Base-by-base conservation (phyloP, 805 yeast species). In the Candida michaelii region DNA sequence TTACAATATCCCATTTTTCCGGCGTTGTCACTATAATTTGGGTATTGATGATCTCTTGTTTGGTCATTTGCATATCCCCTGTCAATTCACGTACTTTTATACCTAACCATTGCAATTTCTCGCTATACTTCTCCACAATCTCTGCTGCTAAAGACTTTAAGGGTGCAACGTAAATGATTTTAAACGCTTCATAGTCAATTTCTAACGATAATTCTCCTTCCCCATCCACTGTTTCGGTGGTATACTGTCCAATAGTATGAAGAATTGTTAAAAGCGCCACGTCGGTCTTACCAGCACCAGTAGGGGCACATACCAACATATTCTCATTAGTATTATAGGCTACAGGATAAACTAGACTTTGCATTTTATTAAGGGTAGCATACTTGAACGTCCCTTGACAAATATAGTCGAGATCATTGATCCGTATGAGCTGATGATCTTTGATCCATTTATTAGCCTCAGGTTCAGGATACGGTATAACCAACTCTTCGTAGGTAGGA, bases 1-100 rank as follows among this genome's bases (percentile, higher is more conserved):
- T 91, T 1, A 93, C 97, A 2, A 93, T 97, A 66, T 93, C 98
- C 98, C 98, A 91, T 56, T 90, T 91, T 59, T 93, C 99, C 0
- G 98, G 98, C 0, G 99, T 91, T 0, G 97, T 87, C 1, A 91
- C 95, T 36, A 91, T 68, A 9, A 91, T 65, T 53, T 91, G 96
- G 0, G 96, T 85, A 34, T 78, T 81, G 5, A 77, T 63, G 23
- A 91, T 83, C 58, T 91, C 95, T 45, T 76, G 80, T 52, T 79
- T 83, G 3, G 90, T 83, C 46, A 91, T 64, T 42, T 82, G 81
- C 27, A 89, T 78, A 56, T 91, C 99, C 57, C 98, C 99, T 1
- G 97, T 89, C 42, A 91, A 70, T 63, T 91, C 99, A 34, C 93
- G 65, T 0, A 91, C 98, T 47, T 76, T 76, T 21, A 95, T 80